Evolutionary conservation across 805 yeast species (phyloP), one percentile per base, ranked within the genome.

Genomic region (Wickerhamiella cacticola): DNA sequence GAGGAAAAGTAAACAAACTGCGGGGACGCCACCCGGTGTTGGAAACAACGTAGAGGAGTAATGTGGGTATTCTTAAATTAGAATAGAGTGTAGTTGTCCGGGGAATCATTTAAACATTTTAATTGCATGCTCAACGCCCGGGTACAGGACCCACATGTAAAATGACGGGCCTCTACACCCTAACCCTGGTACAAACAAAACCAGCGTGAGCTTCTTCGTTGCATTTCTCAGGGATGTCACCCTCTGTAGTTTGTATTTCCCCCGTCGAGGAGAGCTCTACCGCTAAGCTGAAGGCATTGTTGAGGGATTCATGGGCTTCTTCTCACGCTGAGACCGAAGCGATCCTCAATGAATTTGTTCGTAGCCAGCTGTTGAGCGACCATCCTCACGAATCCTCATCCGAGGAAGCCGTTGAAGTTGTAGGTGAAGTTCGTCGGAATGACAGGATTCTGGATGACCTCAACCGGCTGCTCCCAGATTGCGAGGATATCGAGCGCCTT

Each of bases 131-230:
- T 25, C 10, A 8, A 6, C 36, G 16, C 21, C 21, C 6, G 16
- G 21, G 19, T 19, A 10, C 36, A 3, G 36, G 36, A 31, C 36
- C 36, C 36, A 31, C 36, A 31, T 19, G 9, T 8, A 31, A 18
- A 19, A 31, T n/a, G 9, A 4, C 21, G 3, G 7, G 8, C 21
- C n/a, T 35, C 40, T 22, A 24, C 29, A 35, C 46, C 46, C 47
- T 44, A 44, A 44, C 47, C 47, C 47, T 31, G 34, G 34, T n/a
- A 8, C 9, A 43, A 43, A 31, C 38, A 31, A 43, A 23, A 23
- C 46, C 29, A 10, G 10, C 18, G 7, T 3, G 28, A 22, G 9
- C 18, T 36, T 22, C 7, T 15, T 6, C 24, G 7, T 15, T 13
- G 43, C 19, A 10, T 25, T 26, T 23, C 22, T 24, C 38, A 22